phyloP scores from a whole-genome alignment of 805 yeast species.

The Cyberlindnera amylophila region DNA sequence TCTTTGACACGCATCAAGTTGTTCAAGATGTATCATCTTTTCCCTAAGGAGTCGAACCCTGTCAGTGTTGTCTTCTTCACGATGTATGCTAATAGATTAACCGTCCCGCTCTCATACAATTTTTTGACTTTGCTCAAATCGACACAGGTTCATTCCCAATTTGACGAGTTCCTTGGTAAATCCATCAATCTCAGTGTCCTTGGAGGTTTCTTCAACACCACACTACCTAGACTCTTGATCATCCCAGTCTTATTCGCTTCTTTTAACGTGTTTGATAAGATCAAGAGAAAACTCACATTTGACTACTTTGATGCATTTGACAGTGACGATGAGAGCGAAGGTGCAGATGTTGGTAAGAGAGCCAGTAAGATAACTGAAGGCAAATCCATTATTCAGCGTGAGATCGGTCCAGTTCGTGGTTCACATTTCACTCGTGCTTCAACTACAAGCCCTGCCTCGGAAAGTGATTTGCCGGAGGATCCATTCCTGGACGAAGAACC shows the following conservation, averaged over 20 bases:
- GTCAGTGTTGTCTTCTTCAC: conserved; percentile 74
- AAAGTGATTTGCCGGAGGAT: neutral
- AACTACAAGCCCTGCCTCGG: neutral
- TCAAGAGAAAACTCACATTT: conserved; percentile 35
- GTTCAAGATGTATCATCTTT: conserved; percentile 75
- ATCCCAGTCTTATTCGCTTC: conserved; percentile 64
- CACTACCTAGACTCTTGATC: conserved; percentile 71
- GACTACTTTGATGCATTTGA: conserved; percentile 36
- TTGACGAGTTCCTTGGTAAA: conserved; percentile 71
- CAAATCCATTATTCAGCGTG: conserved; percentile 24
- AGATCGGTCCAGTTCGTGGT: conserved; percentile 11
- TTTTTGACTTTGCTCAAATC: conserved; percentile 56
- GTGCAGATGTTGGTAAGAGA: conserved; percentile 17
- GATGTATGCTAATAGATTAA: conserved; percentile 74
- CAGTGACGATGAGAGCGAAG: conserved; percentile 35
- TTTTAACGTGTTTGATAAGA: conserved; percentile 63
- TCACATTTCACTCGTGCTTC: neutral
- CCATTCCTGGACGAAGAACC: neutral
- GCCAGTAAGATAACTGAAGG: conserved; percentile 23
- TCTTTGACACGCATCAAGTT: conserved; percentile 65
- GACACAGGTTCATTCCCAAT: conserved; percentile 46
- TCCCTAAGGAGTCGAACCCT: conserved; percentile 66
- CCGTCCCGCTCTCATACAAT: conserved; percentile 79
- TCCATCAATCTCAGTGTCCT: conserved; percentile 73
- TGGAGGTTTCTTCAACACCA: conserved; percentile 65